Percentiles rank a stretch among this genome's conserved stretches.
These are phyloP conservation scores for Nothophytophthora sp. DNA, from an alignment of 352 stramenopile species.

Conservation along the genomic window DNA sequence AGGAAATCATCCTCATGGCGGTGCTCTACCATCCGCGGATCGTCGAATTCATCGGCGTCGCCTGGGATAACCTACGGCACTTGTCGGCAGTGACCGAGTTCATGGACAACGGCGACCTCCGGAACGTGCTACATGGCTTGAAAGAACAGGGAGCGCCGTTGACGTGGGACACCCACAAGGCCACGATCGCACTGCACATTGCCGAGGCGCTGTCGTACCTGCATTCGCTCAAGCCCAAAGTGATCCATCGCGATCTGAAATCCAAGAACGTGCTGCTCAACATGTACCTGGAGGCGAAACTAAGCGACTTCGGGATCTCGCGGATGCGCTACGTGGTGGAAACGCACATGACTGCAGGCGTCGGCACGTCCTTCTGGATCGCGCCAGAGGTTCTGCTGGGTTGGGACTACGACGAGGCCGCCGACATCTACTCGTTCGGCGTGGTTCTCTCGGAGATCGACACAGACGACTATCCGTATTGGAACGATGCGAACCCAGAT, in stretches of 20 bases:
- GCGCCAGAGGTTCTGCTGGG: slow-evolving; percentile 59
- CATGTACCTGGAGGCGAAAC: slow-evolving; percentile 48
- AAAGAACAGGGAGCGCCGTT: slow-evolving; percentile 34
- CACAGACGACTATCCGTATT: slow-evolving; percentile 58
- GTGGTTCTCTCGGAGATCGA: slow-evolving; percentile 52
- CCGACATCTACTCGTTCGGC: slow-evolving; percentile 57
- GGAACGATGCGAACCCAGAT: slow-evolving; percentile 36
- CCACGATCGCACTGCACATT: slow-evolving; percentile 48
- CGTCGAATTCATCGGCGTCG: slow-evolving; percentile 36
- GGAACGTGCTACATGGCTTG: slow-evolving; percentile 45
- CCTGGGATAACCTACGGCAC: slow-evolving; percentile 44
- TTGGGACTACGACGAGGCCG: slow-evolving; percentile 43
- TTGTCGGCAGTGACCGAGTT: slow-evolving; percentile 59
- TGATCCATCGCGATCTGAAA: slow-evolving; percentile 51
- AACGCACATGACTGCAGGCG: slow-evolving; percentile 48
- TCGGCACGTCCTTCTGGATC: slow-evolving; percentile 66
- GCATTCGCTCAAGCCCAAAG: slow-evolving; percentile 53
- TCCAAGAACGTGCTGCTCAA: slow-evolving; percentile 49
- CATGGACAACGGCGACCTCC: slow-evolving; percentile 65
- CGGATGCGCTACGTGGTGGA: slow-evolving; percentile 43
- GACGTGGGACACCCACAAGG: slow-evolving; percentile 50
- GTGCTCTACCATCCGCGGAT: slow-evolving; percentile 34
- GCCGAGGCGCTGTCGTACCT: slow-evolving; percentile 58
- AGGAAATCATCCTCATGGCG: slow-evolving; percentile 38
- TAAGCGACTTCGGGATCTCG: slow-evolving; percentile 74